A percentile compares a stretch with the other conserved stretches of the same genome.
Conservation (phyloP, 2,329 filamentous ascomycete genomes). For the Penicillium palitans region DNA sequence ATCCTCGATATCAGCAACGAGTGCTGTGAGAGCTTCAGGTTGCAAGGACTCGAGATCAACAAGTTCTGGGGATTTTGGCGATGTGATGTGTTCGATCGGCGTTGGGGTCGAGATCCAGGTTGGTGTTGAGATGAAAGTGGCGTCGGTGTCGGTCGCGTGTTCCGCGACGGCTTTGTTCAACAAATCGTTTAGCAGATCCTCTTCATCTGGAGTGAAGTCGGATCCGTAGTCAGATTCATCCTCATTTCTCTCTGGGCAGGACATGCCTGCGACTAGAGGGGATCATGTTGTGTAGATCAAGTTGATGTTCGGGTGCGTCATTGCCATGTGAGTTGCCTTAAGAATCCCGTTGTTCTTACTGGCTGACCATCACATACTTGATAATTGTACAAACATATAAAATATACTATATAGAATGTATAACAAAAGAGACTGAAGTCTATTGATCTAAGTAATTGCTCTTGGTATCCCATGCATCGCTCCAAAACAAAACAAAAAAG, state of each 20-base stretch:
- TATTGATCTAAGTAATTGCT: slow-evolving; percentile 15
- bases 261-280: slow-evolving; percentile 33
- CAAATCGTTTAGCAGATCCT: slow-evolving; percentile 54
- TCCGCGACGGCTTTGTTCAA: slow-evolving; percentile 48
- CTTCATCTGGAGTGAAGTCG: slow-evolving; percentile 60
- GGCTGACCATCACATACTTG: slow-evolving; percentile 1
- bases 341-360: slow-evolving; percentile 15
- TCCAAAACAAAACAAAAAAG: not conserved
- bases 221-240: slow-evolving; percentile 59
- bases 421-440: slow-evolving; percentile 12
- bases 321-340: slow-evolving; percentile 12
- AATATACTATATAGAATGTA: not conserved
- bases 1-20: slow-evolving; percentile 46
- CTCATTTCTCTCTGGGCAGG: slow-evolving; percentile 31
- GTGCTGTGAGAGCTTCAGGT: slow-evolving; percentile 17
- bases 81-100: slow-evolving; percentile 5
- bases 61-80: slow-evolving; percentile 4
- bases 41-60: slow-evolving; percentile 21
- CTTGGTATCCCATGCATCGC: slow-evolving; percentile 24
- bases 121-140: slow-evolving; percentile 17
- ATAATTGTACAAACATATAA: not conserved
- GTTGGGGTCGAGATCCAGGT: slow-evolving; percentile 25
- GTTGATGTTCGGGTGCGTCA: slow-evolving; percentile 16
- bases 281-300: slow-evolving; percentile 23
- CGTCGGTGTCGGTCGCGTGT: slow-evolving; percentile 24